A percentile compares a stretch with the other conserved stretches of the same genome.
These are phyloP conservation scores for Inosperma sp. DNA, from an alignment of 768 basidiomycete species.

Conservation along the genomic window DNA sequence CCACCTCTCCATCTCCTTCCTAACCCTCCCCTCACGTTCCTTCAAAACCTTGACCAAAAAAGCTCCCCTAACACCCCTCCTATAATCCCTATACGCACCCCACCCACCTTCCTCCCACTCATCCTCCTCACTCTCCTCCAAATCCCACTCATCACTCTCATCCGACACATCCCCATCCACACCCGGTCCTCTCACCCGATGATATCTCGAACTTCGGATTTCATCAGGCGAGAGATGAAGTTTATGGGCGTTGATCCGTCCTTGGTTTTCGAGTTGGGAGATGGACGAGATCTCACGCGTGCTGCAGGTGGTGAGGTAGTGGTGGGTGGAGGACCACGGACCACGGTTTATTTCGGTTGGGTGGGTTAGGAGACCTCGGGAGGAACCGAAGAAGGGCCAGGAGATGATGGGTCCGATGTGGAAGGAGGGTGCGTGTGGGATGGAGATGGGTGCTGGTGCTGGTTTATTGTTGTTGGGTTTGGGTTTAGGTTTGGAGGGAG, in stretches of 20 bases:
- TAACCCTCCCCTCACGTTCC: slow-evolving; percentile 57
- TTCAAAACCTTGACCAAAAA: slow-evolving; percentile 70
- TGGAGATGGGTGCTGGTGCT: neutral
- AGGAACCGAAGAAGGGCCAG: slow-evolving; percentile 88
- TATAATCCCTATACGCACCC: slow-evolving; percentile 72
- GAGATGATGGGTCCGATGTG: slow-evolving; percentile 80
- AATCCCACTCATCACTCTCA: slow-evolving; percentile 73
- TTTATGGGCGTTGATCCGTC: slow-evolving; percentile 67
- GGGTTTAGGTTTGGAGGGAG: slow-evolving; percentile 41
- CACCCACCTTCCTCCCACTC: slow-evolving; percentile 71
- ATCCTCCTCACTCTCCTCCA: slow-evolving; percentile 68
- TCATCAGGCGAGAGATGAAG: slow-evolving; percentile 81
- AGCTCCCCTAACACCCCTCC: slow-evolving; percentile 73
- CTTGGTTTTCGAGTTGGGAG: slow-evolving; percentile 71
- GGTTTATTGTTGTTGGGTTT: slow-evolving; percentile 28
- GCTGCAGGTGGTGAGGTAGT: slow-evolving; percentile 63
- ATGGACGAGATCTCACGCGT: slow-evolving; percentile 73
- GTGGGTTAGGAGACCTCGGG: slow-evolving; percentile 66
- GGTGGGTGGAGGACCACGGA: slow-evolving; percentile 59
- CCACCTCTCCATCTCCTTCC: slow-evolving; percentile 71
- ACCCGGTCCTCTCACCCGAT: slow-evolving; percentile 56
- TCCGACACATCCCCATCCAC: slow-evolving; percentile 72
- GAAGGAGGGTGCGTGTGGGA: slow-evolving; percentile 24
- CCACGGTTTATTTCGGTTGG: slow-evolving; percentile 73
- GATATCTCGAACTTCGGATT: slow-evolving; percentile 65